These are phyloP conservation scores for Lichenothelia convexa DNA, from an alignment of 495 filamentous ascomycete genomes.

Conservation along the genomic window DNA sequence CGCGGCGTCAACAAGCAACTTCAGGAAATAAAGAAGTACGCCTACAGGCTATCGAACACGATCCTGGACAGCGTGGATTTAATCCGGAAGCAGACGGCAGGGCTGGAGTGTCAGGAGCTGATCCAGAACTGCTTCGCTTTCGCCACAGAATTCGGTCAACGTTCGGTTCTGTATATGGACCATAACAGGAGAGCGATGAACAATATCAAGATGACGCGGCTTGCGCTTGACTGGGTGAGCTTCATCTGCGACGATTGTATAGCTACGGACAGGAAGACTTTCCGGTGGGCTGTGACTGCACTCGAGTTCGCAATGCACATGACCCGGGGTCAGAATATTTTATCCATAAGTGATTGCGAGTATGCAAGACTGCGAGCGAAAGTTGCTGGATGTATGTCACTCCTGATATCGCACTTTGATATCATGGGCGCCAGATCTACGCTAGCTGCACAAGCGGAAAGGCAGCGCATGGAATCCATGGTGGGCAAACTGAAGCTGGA, in stretches of 20 bases:
- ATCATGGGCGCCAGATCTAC: slow-evolving; percentile 94
- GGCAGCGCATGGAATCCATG: slow-evolving; percentile 58
- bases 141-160: slow-evolving; percentile 91
- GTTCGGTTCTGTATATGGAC: slow-evolving; percentile 85
- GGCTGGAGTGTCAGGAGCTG: slow-evolving; percentile 79
- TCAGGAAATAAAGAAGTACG: slow-evolving; percentile 87
- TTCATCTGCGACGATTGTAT: slow-evolving; percentile 97
- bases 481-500: slow-evolving; percentile 58
- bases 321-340: slow-evolving; percentile 77
- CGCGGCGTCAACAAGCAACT: slow-evolving; percentile 79
- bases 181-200: slow-evolving; percentile 87
- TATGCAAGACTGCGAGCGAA: slow-evolving; percentile 67
- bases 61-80: slow-evolving; percentile 98
- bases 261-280: slow-evolving; percentile 85
- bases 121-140: slow-evolving; percentile 99
- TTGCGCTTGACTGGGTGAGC: slow-evolving; percentile 90
- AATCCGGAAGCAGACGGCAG: slow-evolving; percentile 67
- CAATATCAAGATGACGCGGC: slow-evolving; percentile 78
- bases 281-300: slow-evolving; percentile 89
- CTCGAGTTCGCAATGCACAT: slow-evolving; percentile 95
- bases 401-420: slow-evolving; percentile 95
- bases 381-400: slow-evolving; percentile 92
- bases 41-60: slow-evolving; percentile 91
- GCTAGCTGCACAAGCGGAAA: slow-evolving; percentile 81
- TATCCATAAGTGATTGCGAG: slow-evolving; percentile 70